Conservation (phyloP, 805 yeast species). For the Yarrowia keelungensis region DNA sequence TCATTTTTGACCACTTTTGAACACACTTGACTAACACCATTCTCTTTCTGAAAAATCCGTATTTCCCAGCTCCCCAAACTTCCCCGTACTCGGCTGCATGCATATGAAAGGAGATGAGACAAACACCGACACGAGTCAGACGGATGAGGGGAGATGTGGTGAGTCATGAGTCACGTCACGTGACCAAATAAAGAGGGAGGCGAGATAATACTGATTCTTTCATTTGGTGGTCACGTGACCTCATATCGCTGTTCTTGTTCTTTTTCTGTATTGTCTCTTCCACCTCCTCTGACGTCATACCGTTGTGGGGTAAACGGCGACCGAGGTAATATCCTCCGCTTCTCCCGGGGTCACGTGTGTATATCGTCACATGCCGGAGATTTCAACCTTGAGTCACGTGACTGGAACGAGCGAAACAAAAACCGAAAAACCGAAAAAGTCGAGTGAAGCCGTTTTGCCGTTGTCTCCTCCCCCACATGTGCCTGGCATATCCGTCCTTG, state of each 20-base stretch:
- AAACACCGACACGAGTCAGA: neutral
- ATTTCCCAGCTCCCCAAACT: neutral
- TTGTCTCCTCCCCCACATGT: no score
- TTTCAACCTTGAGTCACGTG: no score
- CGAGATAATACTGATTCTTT: no score
- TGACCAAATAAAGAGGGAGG: no score
- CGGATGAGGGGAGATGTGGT: no score
- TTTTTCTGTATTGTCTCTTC: neutral
- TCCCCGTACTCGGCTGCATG: conserved; percentile 34
- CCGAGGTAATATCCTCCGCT: neutral
- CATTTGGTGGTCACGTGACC: conserved; percentile 9
- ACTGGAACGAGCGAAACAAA: no score
- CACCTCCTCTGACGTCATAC: conserved; percentile 15
- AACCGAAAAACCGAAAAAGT: no score
- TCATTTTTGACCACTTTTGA: neutral
- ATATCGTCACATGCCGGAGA: conserved; percentile 1
- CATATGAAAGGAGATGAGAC: conserved; percentile 19
- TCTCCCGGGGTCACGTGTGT: neutral
- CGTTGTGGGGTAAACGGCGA: conserved; percentile 19
- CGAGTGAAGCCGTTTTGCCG: no score
- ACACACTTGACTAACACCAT: neutral
- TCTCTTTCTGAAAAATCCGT: neutral
- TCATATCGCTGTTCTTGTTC: no score
- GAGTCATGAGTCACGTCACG: conserved; percentile 2
- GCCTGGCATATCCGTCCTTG: no score